Conservation (phyloP, 257 asterid genomes). For the Nicotiana paniculata region DNA sequence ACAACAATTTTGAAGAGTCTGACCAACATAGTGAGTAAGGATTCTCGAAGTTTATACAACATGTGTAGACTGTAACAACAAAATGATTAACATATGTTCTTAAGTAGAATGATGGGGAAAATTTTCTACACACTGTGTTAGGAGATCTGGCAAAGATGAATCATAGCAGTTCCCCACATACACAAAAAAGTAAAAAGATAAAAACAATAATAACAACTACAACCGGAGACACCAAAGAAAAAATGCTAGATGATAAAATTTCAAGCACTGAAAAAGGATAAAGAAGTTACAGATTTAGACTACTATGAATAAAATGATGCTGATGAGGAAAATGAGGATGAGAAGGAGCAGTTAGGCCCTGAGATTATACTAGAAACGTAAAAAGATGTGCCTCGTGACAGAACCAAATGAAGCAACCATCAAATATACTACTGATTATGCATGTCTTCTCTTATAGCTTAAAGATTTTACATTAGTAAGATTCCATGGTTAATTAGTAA, state of each 20-base stretch:
- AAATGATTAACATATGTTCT: neutral
- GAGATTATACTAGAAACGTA: neutral
- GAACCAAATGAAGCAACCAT: neutral
- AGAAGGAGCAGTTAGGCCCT: neutral
- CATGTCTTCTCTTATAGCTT: neutral
- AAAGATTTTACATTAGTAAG: neutral
- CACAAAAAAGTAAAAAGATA: neutral
- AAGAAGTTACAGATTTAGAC: neutral
- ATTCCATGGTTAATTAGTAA: neutral
- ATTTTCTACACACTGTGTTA: neutral
- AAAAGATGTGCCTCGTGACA: neutral
- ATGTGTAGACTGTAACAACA: neutral
- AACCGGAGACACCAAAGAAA: neutral
- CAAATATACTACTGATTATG: neutral
- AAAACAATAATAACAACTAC: neutral
- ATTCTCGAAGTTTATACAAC: neutral
- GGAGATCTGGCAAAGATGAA: neutral
- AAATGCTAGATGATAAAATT: neutral
- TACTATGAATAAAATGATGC: neutral
- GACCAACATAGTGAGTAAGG: neutral
- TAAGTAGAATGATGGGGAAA: neutral
- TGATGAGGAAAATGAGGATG: neutral
- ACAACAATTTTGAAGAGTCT: no score
- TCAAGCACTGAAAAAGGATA: neutral
- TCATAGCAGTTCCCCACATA: neutral